Percentiles rank a stretch among this genome's conserved stretches.
phyloP scores from a whole-genome alignment of 2,329 filamentous ascomycete genomes.

The Diaporthe destruens region DNA sequence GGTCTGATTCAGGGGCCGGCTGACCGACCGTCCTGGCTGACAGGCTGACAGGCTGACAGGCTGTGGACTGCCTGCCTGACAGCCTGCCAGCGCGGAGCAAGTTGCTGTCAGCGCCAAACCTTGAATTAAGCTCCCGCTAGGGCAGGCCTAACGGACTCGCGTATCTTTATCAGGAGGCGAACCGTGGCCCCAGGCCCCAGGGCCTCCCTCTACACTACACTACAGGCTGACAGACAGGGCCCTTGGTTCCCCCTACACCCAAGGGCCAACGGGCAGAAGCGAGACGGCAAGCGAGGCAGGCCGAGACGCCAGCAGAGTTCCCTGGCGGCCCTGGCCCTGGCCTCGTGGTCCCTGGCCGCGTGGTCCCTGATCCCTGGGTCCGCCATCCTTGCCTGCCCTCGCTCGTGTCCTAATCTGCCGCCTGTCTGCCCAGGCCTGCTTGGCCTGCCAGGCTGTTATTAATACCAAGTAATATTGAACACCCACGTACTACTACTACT shows the following conservation, averaged over 20 bases:
- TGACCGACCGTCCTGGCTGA: not conserved
- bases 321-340: not conserved
- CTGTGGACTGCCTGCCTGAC: too few species aligned
- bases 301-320: constrained; percentile 1
- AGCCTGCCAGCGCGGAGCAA: too few species aligned
- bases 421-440: too few species aligned
- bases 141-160: constrained; percentile 40
- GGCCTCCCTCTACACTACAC: too few species aligned
- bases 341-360: not conserved
- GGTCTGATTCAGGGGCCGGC: constrained; percentile 25
- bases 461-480: not conserved
- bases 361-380: constrained; percentile 8
- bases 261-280: constrained; percentile 37
- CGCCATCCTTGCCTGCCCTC: constrained; percentile 7
- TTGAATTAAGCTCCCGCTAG: constrained; percentile 41
- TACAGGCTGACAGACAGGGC: too few species aligned
- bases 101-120: not conserved
- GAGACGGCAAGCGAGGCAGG: constrained; percentile 34
- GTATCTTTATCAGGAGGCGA: constrained; percentile 40
- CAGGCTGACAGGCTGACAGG: too few species aligned
- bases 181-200: too few species aligned
- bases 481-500: too few species aligned
- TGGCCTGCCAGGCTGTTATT: not conserved
- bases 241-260: constrained; percentile 26
- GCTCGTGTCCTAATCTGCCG: constrained; percentile 9